Evolutionary conservation across 2,329 filamentous ascomycete genomes (phyloP).

Genomic region (Myotisia sp.): DNA sequence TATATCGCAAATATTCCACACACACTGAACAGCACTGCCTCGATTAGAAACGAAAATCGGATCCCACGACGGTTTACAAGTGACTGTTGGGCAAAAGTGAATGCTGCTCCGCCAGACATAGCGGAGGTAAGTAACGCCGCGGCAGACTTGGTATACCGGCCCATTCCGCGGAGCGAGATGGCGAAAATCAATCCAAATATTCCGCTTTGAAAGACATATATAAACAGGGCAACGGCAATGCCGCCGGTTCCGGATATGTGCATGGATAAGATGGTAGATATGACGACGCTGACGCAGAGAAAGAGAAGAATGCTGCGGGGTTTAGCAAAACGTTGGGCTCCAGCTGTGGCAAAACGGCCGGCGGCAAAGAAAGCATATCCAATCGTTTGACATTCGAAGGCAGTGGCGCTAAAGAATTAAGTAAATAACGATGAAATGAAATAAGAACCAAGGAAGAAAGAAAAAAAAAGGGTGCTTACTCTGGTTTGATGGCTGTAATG

Average conservation of each 20-base stretch:
- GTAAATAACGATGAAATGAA: constrained; percentile 10
- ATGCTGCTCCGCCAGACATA: constrained; percentile 40
- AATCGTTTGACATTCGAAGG: constrained; percentile 37
- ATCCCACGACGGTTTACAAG: constrained; percentile 27
- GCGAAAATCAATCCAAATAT: constrained; percentile 47
- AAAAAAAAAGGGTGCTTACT: constrained; percentile 11
- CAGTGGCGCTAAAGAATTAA: constrained; percentile 11
- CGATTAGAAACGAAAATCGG: constrained; percentile 39
- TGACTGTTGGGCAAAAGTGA: constrained; percentile 41
- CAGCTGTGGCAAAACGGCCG: constrained; percentile 43
- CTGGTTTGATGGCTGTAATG: constrained; percentile 26
- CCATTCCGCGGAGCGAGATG: constrained; percentile 44
- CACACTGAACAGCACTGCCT: constrained; percentile 37
- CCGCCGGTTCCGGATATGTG: constrained; percentile 31
- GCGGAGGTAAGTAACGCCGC: constrained; percentile 40
- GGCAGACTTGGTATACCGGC: constrained; percentile 44
- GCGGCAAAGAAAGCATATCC: constrained; percentile 45
- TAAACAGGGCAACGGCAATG: constrained; percentile 36
- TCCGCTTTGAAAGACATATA: constrained; percentile 48
- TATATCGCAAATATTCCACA: constrained; percentile 42
- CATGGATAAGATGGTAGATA: constrained; percentile 40
- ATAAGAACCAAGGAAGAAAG: background rate
- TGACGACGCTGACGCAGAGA: constrained; percentile 39
- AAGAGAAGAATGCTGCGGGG: constrained; percentile 44
- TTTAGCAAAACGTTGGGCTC: constrained; percentile 40